phyloP scores from a whole-genome alignment of 805 yeast genomes.

The Saturnispora galanensis region DNA sequence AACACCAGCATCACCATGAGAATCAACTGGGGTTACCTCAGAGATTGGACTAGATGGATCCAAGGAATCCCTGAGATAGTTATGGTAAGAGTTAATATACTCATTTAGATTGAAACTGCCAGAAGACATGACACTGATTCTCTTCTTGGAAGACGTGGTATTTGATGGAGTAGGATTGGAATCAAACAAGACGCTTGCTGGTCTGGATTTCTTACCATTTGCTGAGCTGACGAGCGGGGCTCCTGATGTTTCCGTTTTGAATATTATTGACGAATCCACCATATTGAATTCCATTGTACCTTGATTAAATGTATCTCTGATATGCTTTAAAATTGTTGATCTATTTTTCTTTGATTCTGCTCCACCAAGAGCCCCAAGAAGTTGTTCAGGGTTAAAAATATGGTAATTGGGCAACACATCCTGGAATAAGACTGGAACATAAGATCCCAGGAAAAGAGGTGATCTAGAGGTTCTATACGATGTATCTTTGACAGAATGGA shows the following conservation, averaged over 20 bases:
- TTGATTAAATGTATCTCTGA: conserved; percentile 55
- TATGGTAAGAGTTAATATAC: conserved; percentile 19
- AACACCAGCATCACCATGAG: neutral
- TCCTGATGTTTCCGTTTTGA: conserved; percentile 34
- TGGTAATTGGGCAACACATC: conserved; percentile 45
- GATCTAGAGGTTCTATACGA: conserved; percentile 39
- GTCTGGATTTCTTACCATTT: conserved; percentile 17
- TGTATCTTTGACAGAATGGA: conserved; percentile 33
- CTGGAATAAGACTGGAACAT: conserved; percentile 56
- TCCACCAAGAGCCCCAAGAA: conserved; percentile 47
- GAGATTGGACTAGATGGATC: too few relatives aligned
- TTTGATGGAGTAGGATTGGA: conserved; percentile 8
- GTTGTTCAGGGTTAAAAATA: conserved; percentile 41
- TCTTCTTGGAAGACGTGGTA: conserved; percentile 17
- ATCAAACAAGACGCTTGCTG: conserved; percentile 28
- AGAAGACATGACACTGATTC: conserved; percentile 28
- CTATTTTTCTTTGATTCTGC: conserved; percentile 18
- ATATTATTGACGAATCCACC: conserved; percentile 40
- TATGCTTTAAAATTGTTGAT: conserved; percentile 42
- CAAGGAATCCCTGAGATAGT: conserved; percentile 16
- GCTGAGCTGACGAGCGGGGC: conserved; percentile 13
- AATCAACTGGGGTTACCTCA: neutral
- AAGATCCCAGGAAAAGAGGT: conserved; percentile 53
- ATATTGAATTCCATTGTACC: conserved; percentile 49
- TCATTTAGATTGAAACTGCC: conserved; percentile 27